Base-by-base conservation (phyloP, 108 stramenopile genomes). In the Schizochytrium sp. region DNA sequence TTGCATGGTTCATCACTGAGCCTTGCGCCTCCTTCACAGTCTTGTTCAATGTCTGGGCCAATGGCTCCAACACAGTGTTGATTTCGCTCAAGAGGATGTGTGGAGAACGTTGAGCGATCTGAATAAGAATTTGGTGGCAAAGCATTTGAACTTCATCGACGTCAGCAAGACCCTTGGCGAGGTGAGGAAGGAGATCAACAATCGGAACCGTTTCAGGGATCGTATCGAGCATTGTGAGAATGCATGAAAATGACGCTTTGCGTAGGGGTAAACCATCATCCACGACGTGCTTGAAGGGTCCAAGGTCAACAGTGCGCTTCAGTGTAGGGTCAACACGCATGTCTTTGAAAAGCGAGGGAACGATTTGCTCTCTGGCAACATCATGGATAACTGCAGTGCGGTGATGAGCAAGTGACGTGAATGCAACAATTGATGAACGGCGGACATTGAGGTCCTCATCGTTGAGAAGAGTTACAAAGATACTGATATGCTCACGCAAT, bases 241-340 rank as follows among this genome's bases (percentile, higher is more conserved):
- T 94, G 76, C 96, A 95, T 41, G 96, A 94, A 41, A 99, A 93
- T 4, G 97, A 91, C 38, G 97, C 95, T 92, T 99, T 99, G 41
- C 98, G 95, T 38, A 99, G 93, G 15, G 98, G 98, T 19, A 98
- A 90, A 13, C 97, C 98, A 69, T 98, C 98, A 91, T 99, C 98
- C 38, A 99, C 97, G 41, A 92, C 96, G 88, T 98, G 98, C 89
- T 96, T 99, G 95, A 99, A 99, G 17, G 98, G 98, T 15, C 98
- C 98, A 57, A 99, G 95, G 91, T 99, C 97, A 50, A 99, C 96
- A 87, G 94, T 94, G 45, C 98, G 93, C 87, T 97, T 93, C 89
- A 97, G 72, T 4, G 13, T 45, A 12, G 58, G 44, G 44, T 61
- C 40, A n/a, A 46, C 46, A 4, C 19, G 4, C 40, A 57, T 88